Percentiles rank a stretch among this genome's conserved stretches.
Evolutionary conservation across 768 basidiomycete species (phyloP).

Genomic region (Suillus weaverae): DNA sequence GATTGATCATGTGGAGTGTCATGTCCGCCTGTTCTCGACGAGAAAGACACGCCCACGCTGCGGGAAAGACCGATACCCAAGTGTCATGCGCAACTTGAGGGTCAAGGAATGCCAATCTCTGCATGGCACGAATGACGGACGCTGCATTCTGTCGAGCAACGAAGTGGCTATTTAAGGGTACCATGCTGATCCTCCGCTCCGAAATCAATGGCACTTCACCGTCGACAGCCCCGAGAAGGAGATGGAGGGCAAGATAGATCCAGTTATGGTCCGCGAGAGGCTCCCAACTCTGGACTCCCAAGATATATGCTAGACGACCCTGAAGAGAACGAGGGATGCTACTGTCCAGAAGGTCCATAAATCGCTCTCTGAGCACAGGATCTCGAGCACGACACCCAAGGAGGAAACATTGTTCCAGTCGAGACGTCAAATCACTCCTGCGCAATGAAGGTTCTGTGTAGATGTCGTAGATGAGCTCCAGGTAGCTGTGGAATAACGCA

Average conservation of each 20-base stretch:
- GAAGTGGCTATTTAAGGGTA: slow-evolving; percentile 34
- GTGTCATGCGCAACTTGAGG: slow-evolving; percentile 72
- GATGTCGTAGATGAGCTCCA: slow-evolving; percentile 90
- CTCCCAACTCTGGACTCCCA: slow-evolving; percentile 96
- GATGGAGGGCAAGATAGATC: slow-evolving; percentile 88
- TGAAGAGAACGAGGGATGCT: slow-evolving; percentile 84
- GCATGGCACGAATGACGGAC: slow-evolving; percentile 70
- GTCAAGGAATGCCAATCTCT: slow-evolving; percentile 82
- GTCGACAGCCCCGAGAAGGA: slow-evolving; percentile 77
- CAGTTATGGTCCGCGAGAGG: slow-evolving; percentile 89
- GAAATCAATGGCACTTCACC: slow-evolving; percentile 41
- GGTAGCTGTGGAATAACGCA: slow-evolving; percentile 76
- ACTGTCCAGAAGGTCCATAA: slow-evolving; percentile 87
- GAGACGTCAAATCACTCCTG: slow-evolving; percentile 89
- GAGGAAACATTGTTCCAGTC: slow-evolving; percentile 91
- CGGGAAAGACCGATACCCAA: slow-evolving; percentile 87
- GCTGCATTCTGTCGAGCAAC: slow-evolving; percentile 47
- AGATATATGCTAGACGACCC: slow-evolving; percentile 82
- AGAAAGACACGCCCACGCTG: slow-evolving; percentile 82
- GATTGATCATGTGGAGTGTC: slow-evolving; percentile 84
- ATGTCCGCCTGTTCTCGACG: slow-evolving; percentile 87
- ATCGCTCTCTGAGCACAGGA: slow-evolving; percentile 71
- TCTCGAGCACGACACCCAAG: slow-evolving; percentile 88
- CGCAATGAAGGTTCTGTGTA: slow-evolving; percentile 85
- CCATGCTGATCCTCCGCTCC: slow-evolving; percentile 40